phyloP scores from a whole-genome alignment of 2,329 filamentous ascomycete genomes.

The Endothia cerciana region DNA sequence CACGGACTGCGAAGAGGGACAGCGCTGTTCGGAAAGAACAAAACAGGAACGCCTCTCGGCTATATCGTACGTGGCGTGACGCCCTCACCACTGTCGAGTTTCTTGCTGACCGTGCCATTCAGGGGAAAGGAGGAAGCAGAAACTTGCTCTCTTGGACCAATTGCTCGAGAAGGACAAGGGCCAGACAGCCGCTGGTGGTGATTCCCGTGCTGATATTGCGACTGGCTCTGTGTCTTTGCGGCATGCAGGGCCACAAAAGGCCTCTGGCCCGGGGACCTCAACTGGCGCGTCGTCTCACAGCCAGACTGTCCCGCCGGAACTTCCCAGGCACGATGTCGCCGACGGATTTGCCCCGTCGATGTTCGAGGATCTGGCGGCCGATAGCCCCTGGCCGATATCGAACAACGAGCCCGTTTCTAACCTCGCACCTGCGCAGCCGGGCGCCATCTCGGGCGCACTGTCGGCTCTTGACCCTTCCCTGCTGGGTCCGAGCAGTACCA shows the following conservation, averaged over 20 bases:
- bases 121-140: conserved; percentile 51
- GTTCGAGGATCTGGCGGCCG: not conserved
- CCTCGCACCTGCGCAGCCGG: not conserved
- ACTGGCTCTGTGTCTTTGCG: not conserved
- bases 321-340: not conserved
- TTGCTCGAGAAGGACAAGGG: conserved; percentile 38
- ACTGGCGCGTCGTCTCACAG: too few relatives aligned
- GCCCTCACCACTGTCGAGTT: not conserved
- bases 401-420: not conserved
- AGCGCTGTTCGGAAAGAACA: conserved; percentile 34
- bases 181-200: not conserved
- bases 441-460: not conserved
- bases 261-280: not conserved
- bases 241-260: not conserved
- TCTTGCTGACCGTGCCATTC: conserved; percentile 25
- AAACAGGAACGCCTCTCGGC: conserved; percentile 35
- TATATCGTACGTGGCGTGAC: conserved; percentile 30
- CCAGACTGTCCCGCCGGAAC: not conserved
- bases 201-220: not conserved
- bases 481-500: not conserved
- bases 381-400: conserved; percentile 11
- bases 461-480: not conserved
- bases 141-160: conserved; percentile 45
- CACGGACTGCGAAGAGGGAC: conserved; percentile 27
- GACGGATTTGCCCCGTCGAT: not conserved